phyloP scores from a whole-genome alignment of 345 rosid species.

The Rhodamnia argentea region DNA sequence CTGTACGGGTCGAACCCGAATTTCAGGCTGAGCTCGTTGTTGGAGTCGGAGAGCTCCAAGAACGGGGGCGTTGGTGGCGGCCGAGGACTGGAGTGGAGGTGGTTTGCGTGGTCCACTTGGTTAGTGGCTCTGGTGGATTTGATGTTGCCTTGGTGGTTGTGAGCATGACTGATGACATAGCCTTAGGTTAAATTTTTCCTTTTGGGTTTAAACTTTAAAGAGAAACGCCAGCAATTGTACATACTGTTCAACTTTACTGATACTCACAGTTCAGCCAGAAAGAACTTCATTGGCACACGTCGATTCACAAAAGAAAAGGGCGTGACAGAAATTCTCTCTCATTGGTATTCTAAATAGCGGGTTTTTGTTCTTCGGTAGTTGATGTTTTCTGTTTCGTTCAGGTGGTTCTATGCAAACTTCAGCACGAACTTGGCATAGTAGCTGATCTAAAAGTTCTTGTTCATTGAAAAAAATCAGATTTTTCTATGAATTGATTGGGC shows the following conservation, averaged over 20 bases:
- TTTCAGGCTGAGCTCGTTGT: conserved; percentile 38
- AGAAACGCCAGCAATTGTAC: background rate
- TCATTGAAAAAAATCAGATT: background rate
- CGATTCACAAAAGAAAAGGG: background rate
- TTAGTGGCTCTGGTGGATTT: background rate
- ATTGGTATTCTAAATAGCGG: background rate
- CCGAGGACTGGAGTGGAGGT: background rate
- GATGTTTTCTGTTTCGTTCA: background rate
- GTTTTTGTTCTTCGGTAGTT: background rate
- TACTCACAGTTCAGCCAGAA: background rate
- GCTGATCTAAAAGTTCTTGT: background rate
- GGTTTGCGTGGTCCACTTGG: conserved; percentile 18
- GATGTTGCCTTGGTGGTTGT: background rate
- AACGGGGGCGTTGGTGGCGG: conserved; percentile 13
- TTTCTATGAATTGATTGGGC: background rate
- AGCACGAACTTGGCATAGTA: background rate
- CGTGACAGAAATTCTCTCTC: background rate
- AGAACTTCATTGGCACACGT: background rate
- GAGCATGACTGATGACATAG: background rate
- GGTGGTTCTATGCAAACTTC: background rate
- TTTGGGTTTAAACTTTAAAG: background rate
- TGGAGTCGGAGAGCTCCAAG: conserved; percentile 36
- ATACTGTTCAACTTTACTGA: background rate
- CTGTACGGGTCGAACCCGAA: conserved; percentile 75
- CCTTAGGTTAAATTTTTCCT: background rate